Conservation (phyloP, 2,329 filamentous ascomycete genomes). For the Fusarium pseudograminearum region DNA sequence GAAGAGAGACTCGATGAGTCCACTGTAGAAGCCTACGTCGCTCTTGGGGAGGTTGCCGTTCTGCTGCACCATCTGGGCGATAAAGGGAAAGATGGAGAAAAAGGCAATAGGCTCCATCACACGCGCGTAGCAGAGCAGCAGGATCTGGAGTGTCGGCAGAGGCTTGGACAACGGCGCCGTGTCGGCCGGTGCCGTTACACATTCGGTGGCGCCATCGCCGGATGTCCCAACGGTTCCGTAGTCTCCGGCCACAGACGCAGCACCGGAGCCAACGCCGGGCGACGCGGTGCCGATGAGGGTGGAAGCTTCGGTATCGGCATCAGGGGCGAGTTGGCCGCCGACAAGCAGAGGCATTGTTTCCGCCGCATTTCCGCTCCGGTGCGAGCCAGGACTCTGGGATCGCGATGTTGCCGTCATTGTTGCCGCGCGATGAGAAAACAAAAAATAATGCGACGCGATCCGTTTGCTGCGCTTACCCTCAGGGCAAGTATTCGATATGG, state of each 20-base stretch:
- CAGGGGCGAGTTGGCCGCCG: conserved; percentile 28
- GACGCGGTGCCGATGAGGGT: conserved; percentile 43
- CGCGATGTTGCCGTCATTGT: conserved; percentile 29
- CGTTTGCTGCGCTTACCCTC: neutral
- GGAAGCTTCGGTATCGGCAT: conserved; percentile 45
- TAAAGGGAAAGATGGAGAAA: conserved; percentile 84
- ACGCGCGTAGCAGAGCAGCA: conserved; percentile 78
- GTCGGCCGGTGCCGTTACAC: neutral
- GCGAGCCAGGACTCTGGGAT: conserved; percentile 17
- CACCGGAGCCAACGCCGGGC: conserved; percentile 17
- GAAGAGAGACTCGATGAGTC: conserved; percentile 80
- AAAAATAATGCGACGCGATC: neutral
- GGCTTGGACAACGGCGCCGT: conserved; percentile 26
- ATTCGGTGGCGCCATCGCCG: conserved; percentile 7
- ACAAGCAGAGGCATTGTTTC: conserved; percentile 42
- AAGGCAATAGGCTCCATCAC: conserved; percentile 83
- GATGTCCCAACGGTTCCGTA: conserved; percentile 19
- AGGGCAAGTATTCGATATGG: neutral
- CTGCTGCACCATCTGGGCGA: conserved; percentile 80
- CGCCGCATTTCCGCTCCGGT: conserved; percentile 20
- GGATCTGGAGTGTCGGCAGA: conserved; percentile 70
- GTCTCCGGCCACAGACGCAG: conserved; percentile 2
- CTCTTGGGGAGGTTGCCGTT: conserved; percentile 70
- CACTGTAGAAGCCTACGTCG: conserved; percentile 85
- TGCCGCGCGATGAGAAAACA: neutral